Conservation (phyloP, 495 filamentous ascomycete genomes). For the Neurospora sp. region DNA sequence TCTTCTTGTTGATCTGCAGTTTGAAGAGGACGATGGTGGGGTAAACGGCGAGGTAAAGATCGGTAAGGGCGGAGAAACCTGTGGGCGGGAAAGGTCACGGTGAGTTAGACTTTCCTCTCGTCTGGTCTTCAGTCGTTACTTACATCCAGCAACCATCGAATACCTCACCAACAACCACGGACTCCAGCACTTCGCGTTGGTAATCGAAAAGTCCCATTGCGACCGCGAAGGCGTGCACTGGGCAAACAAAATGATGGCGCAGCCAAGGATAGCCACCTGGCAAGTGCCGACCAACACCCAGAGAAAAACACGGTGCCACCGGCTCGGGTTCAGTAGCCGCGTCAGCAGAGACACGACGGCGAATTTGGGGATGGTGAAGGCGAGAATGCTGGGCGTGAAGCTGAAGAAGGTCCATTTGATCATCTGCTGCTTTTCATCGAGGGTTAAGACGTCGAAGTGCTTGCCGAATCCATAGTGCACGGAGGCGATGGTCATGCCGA, state of each 20-base stretch:
- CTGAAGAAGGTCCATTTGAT: slow-evolving; percentile 14
- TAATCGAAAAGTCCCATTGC: slow-evolving; percentile 9
- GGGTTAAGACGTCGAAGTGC: slow-evolving; percentile 2
- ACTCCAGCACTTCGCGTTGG: slow-evolving; percentile 21
- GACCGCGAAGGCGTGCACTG: slow-evolving; percentile 15
- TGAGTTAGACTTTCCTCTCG: background rate
- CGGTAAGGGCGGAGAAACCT: slow-evolving; percentile 36
- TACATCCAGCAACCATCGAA: slow-evolving; percentile 31
- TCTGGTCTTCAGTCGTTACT: slow-evolving; percentile 2
- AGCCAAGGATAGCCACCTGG: slow-evolving; percentile 12
- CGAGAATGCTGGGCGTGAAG: slow-evolving; percentile 16
- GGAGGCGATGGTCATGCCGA: background rate
- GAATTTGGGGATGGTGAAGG: slow-evolving; percentile 19
- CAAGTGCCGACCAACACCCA: slow-evolving; percentile 20
- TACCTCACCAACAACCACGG: slow-evolving; percentile 30
- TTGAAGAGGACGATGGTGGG: slow-evolving; percentile 33
- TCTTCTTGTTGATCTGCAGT: slow-evolving; percentile 33
- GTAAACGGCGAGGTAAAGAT: slow-evolving; percentile 41
- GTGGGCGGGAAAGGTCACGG: background rate
- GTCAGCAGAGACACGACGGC: slow-evolving; percentile 17
- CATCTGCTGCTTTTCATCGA: background rate
- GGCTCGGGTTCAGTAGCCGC: slow-evolving; percentile 11
- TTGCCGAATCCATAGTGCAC: slow-evolving; percentile 11
- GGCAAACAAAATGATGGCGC: slow-evolving; percentile 15
- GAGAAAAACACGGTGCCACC: slow-evolving; percentile 8